Evolutionary conservation across 2,329 filamentous ascomycete species (phyloP), one percentile per base, ranked within the genome.

Genomic region (Parastagonospora nodorum): DNA sequence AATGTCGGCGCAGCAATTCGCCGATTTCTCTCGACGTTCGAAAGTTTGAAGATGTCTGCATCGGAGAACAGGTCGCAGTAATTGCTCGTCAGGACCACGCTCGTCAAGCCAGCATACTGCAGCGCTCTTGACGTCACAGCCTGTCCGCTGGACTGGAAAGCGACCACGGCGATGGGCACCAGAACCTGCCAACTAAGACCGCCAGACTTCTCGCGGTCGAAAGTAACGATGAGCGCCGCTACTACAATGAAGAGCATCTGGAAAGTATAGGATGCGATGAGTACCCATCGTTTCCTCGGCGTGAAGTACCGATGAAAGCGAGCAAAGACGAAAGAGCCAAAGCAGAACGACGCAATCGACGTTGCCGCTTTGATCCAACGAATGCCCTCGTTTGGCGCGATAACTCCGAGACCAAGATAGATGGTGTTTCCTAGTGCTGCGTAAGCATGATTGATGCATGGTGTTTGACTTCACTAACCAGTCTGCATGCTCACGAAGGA

Each of bases 401-500:
- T 80, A n/a, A 92, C 76, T 2, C 89, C 89, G 2, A 92, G 81
- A 8, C 88, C 89, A 11, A 92, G 78, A 69, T 91, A 93, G 41
- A 93, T 84, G 5, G 89, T 92, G 72, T 93, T 93, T 50, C 87
- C 72, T 74, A 32, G 28, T 12, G n/a, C 11, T 15, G 33, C 29
- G 51, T 69, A 27, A 69, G 56, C 55, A 42, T 11, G 19, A 27
- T 6, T 42, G 39, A 31, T 31, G 5, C n/a, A 32, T 48, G 16
- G 29, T 39, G 16, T 1, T 8, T 12, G 14, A 15, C 1, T 40
- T 57, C 40, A 73, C 77, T 57, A 64, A 84, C 88, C 88, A 29
- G 89, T 92, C 68, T 92, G 89, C 89, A 92, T 92, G 63, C 86
- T 89, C 35, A 91, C 88, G 62, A 93, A 93, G 2, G 87, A 87